These are phyloP conservation scores for Vitis hybrid DNA, from an alignment of 177 flowering plant genomes.

Conservation along the genomic window DNA sequence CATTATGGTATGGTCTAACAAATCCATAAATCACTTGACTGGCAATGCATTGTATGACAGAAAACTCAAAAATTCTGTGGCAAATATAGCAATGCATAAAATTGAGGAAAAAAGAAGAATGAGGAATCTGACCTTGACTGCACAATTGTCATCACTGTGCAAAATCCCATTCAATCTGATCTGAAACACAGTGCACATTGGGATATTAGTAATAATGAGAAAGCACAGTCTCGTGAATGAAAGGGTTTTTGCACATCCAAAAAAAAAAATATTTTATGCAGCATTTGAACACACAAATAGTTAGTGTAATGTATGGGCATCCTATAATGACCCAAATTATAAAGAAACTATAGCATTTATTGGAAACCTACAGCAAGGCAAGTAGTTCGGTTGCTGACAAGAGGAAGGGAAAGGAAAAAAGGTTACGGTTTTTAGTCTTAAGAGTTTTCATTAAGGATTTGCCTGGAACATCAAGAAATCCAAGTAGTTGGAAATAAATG, in stretches of 20 bases:
- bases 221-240: neutral
- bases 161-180: constrained; percentile 80
- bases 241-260: neutral
- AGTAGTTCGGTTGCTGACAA: no score
- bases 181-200: constrained; percentile 38
- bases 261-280: neutral
- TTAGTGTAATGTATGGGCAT: no score
- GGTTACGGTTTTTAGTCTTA: no score
- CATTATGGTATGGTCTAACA: no score
- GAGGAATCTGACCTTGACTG: constrained; percentile 67
- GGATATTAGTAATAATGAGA: neutral
- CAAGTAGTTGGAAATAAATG: no score
- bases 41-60: neutral
- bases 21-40: no score
- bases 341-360: no score
- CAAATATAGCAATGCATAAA: neutral
- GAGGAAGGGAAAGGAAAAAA: no score
- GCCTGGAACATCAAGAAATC: no score
- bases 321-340: no score
- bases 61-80: neutral
- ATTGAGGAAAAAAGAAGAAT: neutral
- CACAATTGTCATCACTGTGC: constrained; percentile 78
- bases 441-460: no score
- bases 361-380: no score
- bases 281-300: neutral